Evolutionary conservation across 2,329 filamentous ascomycete genomes (phyloP).

Genomic region (Diatrype stigma): DNA sequence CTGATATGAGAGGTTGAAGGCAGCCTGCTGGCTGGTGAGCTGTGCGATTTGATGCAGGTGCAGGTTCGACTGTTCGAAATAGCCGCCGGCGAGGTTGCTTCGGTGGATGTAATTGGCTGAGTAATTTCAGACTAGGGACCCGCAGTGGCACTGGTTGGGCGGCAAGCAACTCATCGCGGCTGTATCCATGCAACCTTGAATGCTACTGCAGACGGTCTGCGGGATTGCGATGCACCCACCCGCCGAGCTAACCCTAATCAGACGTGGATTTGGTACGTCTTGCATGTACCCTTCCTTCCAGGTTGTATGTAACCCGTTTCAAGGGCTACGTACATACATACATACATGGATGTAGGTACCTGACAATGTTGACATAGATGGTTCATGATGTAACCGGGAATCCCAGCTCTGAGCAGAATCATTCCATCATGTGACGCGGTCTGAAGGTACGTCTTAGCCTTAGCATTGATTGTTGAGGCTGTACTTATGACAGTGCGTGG

Average conservation of each 20-base stretch:
- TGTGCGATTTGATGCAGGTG: conserved; percentile 20
- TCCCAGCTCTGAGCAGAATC: no score
- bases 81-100: conserved; percentile 21
- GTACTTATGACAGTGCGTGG: no score
- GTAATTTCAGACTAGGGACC: conserved; percentile 10
- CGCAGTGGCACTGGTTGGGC: conserved; percentile 19
- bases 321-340: not conserved
- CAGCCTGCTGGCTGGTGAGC: conserved; percentile 22
- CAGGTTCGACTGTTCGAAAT: conserved; percentile 27
- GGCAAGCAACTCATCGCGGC: conserved; percentile 24
- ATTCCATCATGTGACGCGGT: no score
- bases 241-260: conserved; percentile 2
- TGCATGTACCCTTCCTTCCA: no score
- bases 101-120: conserved; percentile 18
- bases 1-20: conserved; percentile 21
- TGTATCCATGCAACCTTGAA: conserved; percentile 17
- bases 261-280: not conserved
- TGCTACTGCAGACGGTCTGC: no score
- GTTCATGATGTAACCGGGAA: no score
- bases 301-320: not conserved
- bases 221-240: not conserved
- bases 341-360: no score
- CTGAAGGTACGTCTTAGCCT: no score
- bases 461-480: no score
- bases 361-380: no score